Evolutionary conservation across 208 protist genomes (phyloP).

Genomic region (Borovskyia barvae): DNA sequence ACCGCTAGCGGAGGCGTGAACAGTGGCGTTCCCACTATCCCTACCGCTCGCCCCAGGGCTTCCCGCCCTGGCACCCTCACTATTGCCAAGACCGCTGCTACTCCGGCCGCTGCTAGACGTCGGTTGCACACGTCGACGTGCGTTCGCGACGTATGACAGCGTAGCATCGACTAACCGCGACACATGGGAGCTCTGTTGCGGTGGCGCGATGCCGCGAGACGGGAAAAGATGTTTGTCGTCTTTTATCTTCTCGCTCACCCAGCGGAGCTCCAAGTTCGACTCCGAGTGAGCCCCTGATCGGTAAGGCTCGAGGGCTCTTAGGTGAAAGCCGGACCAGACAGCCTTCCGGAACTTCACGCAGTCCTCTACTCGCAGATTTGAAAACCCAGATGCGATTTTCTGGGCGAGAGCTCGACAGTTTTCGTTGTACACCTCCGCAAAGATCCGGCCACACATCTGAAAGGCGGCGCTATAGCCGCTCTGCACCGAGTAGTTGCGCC

Average conservation of each 20-base stretch:
- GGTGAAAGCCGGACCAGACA: constrained; percentile 27
- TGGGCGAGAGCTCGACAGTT: constrained; percentile 21
- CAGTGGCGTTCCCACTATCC: neutral
- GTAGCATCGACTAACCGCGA: constrained; percentile 24
- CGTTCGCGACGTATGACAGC: constrained; percentile 26
- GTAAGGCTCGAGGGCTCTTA: constrained; percentile 23
- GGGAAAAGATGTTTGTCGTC: constrained; percentile 67
- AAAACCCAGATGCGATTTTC: constrained; percentile 19
- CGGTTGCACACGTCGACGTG: constrained; percentile 14
- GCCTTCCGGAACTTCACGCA: constrained; percentile 28
- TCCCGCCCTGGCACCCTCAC: neutral
- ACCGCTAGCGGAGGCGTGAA: neutral
- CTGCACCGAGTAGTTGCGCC: constrained; percentile 23
- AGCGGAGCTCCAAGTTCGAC: constrained; percentile 36
- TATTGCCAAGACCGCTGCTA: neutral
- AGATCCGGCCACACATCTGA: constrained; percentile 26
- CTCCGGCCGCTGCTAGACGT: neutral
- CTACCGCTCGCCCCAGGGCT: neutral
- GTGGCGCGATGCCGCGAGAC: neutral
- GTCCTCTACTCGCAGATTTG: constrained; percentile 27
- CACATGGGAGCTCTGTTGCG: constrained; percentile 14
- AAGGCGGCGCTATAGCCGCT: constrained; percentile 37
- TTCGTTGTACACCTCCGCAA: constrained; percentile 22
- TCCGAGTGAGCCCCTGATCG: constrained; percentile 24
- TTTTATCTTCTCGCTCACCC: constrained; percentile 43